Conservation (phyloP, 495 filamentous ascomycete genomes). For the Talaromyces ruber region DNA sequence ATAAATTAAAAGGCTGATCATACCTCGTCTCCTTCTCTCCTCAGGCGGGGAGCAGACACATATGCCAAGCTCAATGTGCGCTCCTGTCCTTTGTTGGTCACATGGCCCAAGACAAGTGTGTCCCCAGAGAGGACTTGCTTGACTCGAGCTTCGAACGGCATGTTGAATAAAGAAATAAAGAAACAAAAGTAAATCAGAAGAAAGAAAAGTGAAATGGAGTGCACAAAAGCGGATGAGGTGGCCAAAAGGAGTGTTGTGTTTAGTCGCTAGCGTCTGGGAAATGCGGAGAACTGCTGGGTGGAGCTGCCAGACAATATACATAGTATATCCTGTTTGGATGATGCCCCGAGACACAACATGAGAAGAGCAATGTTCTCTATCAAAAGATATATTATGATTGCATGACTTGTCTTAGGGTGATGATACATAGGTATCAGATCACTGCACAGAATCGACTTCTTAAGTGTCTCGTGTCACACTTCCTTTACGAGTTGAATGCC, state of each 20-base stretch:
- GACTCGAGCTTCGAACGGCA: slow-evolving; percentile 64
- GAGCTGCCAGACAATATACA: background rate
- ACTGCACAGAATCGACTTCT: background rate
- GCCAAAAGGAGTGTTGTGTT: background rate
- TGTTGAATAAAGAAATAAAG: slow-evolving; percentile 14
- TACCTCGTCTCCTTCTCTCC: slow-evolving; percentile 84
- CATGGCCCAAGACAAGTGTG: slow-evolving; percentile 70
- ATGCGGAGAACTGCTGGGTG: slow-evolving; percentile 1
- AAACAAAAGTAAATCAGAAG: slow-evolving; percentile 12
- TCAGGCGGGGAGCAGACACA: slow-evolving; percentile 77
- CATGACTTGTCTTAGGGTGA: background rate
- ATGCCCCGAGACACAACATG: background rate
- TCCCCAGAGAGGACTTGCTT: slow-evolving; percentile 93
- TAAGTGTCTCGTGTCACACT: background rate
- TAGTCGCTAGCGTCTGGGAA: background rate
- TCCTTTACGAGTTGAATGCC: background rate
- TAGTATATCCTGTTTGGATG: background rate
- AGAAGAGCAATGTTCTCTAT: background rate
- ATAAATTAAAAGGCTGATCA: slow-evolving; percentile 4
- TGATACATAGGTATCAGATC: background rate
- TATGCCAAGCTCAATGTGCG: slow-evolving; percentile 82
- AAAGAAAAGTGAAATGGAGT: slow-evolving; percentile 10
- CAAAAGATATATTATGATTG: background rate
- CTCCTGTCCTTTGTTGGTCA: slow-evolving; percentile 67
- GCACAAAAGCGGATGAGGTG: slow-evolving; percentile 9